These are phyloP conservation scores for Mycena galopus DNA, from an alignment of 768 basidiomycete species.

Conservation along the genomic window DNA sequence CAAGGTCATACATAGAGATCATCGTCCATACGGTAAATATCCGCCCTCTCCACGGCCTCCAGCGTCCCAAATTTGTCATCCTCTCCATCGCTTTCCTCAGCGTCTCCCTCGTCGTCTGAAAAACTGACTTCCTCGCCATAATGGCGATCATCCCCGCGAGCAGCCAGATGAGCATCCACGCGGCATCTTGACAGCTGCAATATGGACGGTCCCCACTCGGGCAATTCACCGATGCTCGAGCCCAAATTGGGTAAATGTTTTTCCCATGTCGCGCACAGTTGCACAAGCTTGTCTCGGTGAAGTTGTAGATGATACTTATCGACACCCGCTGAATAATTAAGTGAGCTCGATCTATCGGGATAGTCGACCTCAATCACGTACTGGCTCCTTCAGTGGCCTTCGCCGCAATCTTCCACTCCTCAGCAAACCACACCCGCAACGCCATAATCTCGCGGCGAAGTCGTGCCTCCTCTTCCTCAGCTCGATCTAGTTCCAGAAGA, in stretches of 20 bases:
- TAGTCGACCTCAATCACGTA: neutral
- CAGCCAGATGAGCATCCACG: neutral
- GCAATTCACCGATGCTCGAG: no score
- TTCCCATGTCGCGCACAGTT: neutral
- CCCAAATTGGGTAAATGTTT: no score
- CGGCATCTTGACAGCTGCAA: neutral
- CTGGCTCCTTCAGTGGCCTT: neutral
- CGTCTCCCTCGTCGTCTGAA: neutral
- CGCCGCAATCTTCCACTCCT: slow-evolving; percentile 40
- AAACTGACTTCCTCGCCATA: neutral
- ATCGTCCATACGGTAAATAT: no score
- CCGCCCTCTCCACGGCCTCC: no score
- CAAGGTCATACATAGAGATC: neutral
- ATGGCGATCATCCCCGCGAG: neutral
- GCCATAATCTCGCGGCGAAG: slow-evolving; percentile 36
- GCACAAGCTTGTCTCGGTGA: neutral
- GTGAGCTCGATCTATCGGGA: no score
- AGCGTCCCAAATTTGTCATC: neutral
- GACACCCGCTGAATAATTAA: neutral
- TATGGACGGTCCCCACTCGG: neutral
- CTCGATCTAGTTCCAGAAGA: slow-evolving; percentile 35
- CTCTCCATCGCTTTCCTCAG: neutral
- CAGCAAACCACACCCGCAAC: slow-evolving; percentile 44
- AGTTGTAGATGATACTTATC: neutral
- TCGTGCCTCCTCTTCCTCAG: slow-evolving; percentile 43